phyloP scores from a whole-genome alignment of 1,284 basidiomycete genomes.

The Mycosarcoma mackinlayi region DNA sequence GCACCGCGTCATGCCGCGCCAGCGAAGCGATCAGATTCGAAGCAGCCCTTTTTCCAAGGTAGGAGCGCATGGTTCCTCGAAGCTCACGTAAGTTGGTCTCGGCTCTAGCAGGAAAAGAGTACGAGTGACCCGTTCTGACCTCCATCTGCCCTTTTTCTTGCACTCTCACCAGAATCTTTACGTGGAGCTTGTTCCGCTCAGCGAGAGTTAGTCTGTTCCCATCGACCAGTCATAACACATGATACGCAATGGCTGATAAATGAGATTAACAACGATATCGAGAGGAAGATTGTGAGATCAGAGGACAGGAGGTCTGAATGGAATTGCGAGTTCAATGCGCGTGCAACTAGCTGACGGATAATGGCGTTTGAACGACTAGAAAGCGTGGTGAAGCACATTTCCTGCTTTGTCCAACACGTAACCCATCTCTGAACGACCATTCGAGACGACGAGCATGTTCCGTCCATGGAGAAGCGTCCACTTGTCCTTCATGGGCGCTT shows the following conservation, averaged over 20 bases:
- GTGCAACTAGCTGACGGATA: too few relatives aligned
- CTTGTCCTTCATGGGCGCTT: neutral
- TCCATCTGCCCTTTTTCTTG: neutral
- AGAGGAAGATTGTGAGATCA: too few relatives aligned
- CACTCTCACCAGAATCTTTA: slow-evolving; percentile 41
- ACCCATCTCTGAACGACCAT: neutral
- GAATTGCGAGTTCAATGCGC: too few relatives aligned
- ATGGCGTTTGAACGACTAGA: too few relatives aligned
- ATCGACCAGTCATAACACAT: neutral
- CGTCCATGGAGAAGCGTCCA: neutral
- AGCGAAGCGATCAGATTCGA: neutral
- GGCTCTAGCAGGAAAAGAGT: neutral
- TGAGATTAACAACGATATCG: too few relatives aligned
- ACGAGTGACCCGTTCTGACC: neutral
- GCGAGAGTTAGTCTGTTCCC: slow-evolving; percentile 8
- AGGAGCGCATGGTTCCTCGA: slow-evolving; percentile 47
- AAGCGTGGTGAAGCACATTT: neutral
- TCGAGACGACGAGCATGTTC: neutral
- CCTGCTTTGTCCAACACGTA: slow-evolving; percentile 7
- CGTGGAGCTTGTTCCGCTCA: slow-evolving; percentile 37
- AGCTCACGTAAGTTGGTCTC: slow-evolving; percentile 32
- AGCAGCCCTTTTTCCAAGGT: slow-evolving; percentile 32
- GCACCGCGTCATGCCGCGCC: neutral
- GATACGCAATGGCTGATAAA: neutral
- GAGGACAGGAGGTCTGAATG: too few relatives aligned